Evolutionary conservation across 257 asterid genomes (phyloP).

Genomic region (Solanum sejunctum): DNA sequence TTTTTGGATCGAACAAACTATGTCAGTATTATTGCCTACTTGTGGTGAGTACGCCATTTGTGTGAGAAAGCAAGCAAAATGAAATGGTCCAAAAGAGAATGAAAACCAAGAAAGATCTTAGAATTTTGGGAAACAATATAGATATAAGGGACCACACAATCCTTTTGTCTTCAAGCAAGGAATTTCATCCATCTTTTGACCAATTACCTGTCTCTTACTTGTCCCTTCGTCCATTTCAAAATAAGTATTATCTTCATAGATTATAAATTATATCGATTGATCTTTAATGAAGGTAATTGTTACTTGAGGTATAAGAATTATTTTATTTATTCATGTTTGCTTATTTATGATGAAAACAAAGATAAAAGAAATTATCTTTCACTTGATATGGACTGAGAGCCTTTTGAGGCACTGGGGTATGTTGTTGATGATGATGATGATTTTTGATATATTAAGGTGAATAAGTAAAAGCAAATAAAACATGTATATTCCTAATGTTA

Average conservation of each 20-base stretch:
- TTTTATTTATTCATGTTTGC: too few species aligned
- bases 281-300: too few species aligned
- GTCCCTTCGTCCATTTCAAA: neutral
- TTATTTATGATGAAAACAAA: neutral
- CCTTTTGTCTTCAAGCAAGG: conserved; percentile 13
- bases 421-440: too few species aligned
- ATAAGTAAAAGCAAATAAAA: too few species aligned
- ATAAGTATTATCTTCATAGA: neutral
- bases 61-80: neutral
- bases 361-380: too few species aligned
- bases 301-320: too few species aligned
- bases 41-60: neutral
- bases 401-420: too few species aligned
- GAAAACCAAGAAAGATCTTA: neutral
- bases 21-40: neutral
- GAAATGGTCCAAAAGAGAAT: neutral
- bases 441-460: too few species aligned
- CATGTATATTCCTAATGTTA: too few species aligned
- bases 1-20: too few species aligned
- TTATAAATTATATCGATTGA: too few species aligned
- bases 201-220: neutral
- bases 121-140: neutral
- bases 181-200: conserved; percentile 3
- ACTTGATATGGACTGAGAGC: too few species aligned
- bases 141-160: conserved; percentile 18